phyloP scores from a whole-genome alignment of 805 yeast species.

The Zygotorulaspora chibaensis region DNA sequence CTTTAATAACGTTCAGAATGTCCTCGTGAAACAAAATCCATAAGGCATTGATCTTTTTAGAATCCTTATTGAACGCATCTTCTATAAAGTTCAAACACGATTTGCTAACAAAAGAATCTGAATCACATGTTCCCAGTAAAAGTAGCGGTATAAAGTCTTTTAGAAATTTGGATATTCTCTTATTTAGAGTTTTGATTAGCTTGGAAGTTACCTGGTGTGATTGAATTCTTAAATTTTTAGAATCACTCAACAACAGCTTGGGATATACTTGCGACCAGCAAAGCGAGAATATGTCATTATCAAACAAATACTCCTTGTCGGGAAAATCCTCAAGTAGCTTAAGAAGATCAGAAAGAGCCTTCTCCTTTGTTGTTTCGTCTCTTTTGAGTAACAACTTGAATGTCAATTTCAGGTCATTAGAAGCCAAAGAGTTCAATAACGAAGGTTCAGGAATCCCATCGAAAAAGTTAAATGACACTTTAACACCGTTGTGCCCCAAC shows the following conservation, averaged over 20 bases:
- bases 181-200: constrained; percentile 48
- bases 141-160: constrained; percentile 70
- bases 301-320: constrained; percentile 21
- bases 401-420: constrained; percentile 45
- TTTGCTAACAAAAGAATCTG: constrained; percentile 56
- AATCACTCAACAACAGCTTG: constrained; percentile 66
- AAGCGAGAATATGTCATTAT: constrained; percentile 53
- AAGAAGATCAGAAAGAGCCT: constrained; percentile 58
- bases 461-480: constrained; percentile 67
- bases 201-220: constrained; percentile 64
- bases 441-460: constrained; percentile 75
- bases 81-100: constrained; percentile 46
- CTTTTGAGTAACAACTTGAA: constrained; percentile 74
- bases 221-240: constrained; percentile 55
- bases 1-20: constrained; percentile 51
- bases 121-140: constrained; percentile 67
- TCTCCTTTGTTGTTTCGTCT: constrained; percentile 81
- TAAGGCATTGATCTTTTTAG: constrained; percentile 50
- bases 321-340: constrained; percentile 27
- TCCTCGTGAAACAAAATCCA: constrained; percentile 58
- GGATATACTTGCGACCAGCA: constrained; percentile 82
- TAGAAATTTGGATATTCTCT: constrained; percentile 58
- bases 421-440: constrained; percentile 42
- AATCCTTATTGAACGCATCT: constrained; percentile 52
- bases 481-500: constrained; percentile 42